Evolutionary conservation across 352 stramenopile genomes (phyloP).

Genomic region (Globisporangium splendens): DNA sequence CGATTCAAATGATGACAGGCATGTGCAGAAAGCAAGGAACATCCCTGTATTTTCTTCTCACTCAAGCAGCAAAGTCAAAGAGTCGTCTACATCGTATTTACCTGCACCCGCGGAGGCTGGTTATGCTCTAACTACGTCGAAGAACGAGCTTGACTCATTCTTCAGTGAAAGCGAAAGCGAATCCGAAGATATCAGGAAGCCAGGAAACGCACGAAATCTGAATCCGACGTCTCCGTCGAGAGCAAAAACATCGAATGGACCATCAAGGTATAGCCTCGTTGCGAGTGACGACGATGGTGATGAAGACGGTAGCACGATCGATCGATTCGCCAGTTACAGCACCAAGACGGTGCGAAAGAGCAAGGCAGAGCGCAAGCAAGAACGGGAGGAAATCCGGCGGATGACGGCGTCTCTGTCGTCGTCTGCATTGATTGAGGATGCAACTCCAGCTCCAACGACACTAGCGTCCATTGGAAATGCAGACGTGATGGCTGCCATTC

Average conservation of each 20-base stretch:
- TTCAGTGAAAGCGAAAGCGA: slow-evolving; percentile 67
- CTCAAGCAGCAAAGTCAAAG: slow-evolving; percentile 1
- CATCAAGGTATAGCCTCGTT: slow-evolving; percentile 1
- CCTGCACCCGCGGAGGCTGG: neutral
- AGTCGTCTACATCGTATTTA: neutral
- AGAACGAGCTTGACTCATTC: slow-evolving; percentile 55
- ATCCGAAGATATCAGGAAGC: slow-evolving; percentile 17
- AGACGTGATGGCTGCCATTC: slow-evolving; percentile 69
- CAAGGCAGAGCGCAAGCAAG: slow-evolving; percentile 26
- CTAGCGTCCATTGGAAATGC: slow-evolving; percentile 15
- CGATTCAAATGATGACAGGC: neutral
- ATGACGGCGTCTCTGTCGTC: slow-evolving; percentile 24
- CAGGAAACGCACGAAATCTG: neutral
- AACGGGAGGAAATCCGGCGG: slow-evolving; percentile 41
- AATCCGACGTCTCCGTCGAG: slow-evolving; percentile 1
- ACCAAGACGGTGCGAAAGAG: slow-evolving; percentile 30
- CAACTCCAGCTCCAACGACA: neutral
- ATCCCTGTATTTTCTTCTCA: neutral
- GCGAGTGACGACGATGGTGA: slow-evolving; percentile 29
- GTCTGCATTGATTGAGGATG: slow-evolving; percentile 2
- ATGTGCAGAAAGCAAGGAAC: neutral
- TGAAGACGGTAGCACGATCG: slow-evolving; percentile 18
- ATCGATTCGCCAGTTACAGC: slow-evolving; percentile 52
- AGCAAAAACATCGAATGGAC: neutral
- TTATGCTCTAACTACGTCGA: neutral